Conservation (phyloP, 345 rosid genomes). For the Citrus sinensis region DVS_A1.0 CM039166.1:10221501-10222000, state of each 20-base stretch:
- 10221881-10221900: constrained; percentile 22
- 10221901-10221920: not conserved
- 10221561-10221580: not conserved
- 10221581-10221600: not conserved
- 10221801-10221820: constrained; percentile 88
- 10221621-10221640: constrained; percentile 77
- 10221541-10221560: not conserved
- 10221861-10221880: constrained; percentile 90
- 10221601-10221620: constrained; percentile 18
- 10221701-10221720: constrained; percentile 2
- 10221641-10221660: constrained; percentile 94
- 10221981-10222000: not conserved
- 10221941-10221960: not conserved
- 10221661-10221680: constrained; percentile 96
- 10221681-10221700: constrained; percentile 78
- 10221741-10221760: not conserved
- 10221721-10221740: constrained; percentile 1
- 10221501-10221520: constrained; percentile 43
- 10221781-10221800: constrained; percentile 94
- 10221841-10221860: constrained; percentile 96
- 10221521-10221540: not conserved
- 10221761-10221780: constrained; percentile 13
- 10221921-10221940: not conserved
- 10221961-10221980: not conserved
- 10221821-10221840: constrained; percentile 91